Percentiles rank a stretch among this genome's conserved stretches.
phyloP scores from a whole-genome alignment of 2,329 filamentous ascomycete genomes.

The Rutstroemia sp. region DNA sequence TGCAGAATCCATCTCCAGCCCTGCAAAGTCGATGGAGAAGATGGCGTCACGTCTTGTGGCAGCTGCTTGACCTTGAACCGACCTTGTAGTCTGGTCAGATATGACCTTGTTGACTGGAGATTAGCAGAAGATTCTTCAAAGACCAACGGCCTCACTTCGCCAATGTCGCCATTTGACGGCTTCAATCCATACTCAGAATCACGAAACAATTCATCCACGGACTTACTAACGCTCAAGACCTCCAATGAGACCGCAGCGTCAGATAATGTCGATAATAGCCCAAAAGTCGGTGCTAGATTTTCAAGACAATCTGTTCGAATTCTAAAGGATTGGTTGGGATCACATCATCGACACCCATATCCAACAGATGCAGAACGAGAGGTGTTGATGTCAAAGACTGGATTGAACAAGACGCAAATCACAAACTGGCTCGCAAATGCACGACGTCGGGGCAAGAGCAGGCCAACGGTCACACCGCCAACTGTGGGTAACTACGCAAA shows the following conservation, averaged over 20 bases:
- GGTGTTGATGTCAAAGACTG: constrained; percentile 67
- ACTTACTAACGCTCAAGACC: constrained; percentile 28
- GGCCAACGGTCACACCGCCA: constrained; percentile 61
- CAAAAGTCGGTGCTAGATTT: constrained; percentile 69
- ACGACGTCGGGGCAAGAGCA: constrained; percentile 71
- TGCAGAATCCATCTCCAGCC: constrained; percentile 15
- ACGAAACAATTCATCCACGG: constrained; percentile 15
- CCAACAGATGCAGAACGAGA: constrained; percentile 84
- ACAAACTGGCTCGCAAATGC: constrained; percentile 91
- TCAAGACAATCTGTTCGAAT: constrained; percentile 73
- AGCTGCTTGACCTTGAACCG: constrained; percentile 17
- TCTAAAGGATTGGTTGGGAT: constrained; percentile 77
- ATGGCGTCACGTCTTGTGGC: constrained; percentile 13
- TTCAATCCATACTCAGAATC: constrained; percentile 9
- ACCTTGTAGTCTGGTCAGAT: constrained; percentile 15
- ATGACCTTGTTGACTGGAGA: constrained; percentile 6
- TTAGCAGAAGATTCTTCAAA: constrained; percentile 2
- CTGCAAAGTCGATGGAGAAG: constrained; percentile 16
- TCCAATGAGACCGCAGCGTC: constrained; percentile 53
- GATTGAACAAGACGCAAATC: constrained; percentile 76
- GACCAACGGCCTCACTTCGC: neutral
- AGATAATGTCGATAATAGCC: constrained; percentile 33
- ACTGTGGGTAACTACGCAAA: constrained; percentile 50
- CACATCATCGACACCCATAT: constrained; percentile 76
- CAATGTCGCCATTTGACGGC: constrained; percentile 9